Conservation (phyloP, 78 protist genomes). For the Dictyostelium purpureum region DNA sequence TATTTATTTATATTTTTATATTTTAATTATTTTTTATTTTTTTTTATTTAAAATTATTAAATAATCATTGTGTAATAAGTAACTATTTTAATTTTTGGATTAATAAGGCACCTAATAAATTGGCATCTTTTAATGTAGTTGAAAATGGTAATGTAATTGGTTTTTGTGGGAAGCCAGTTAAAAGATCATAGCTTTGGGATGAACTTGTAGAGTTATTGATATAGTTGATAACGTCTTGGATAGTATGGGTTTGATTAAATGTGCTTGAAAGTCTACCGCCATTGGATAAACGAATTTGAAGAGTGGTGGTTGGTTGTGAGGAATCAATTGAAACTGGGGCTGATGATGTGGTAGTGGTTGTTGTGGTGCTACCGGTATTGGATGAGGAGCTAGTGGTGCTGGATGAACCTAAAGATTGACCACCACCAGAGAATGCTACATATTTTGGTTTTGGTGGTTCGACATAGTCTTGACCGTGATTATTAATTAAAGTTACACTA, state of each 20-base stretch:
- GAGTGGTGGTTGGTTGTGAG: constrained; percentile 35
- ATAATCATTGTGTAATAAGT: background rate
- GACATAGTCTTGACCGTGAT: constrained; percentile 20
- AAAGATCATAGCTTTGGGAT: constrained; percentile 15
- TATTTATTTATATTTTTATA: background rate
- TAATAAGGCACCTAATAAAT: constrained; percentile 27
- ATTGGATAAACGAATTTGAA: constrained; percentile 76
- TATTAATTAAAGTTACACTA: constrained; percentile 5
- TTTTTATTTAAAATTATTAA: background rate
- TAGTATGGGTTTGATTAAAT: constrained; percentile 54
- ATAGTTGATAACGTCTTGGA: constrained; percentile 29
- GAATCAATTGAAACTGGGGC: constrained; percentile 14
- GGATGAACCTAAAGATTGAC: constrained; percentile 53
- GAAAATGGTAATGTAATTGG: constrained; percentile 21
- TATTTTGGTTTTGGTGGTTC: constrained; percentile 75
- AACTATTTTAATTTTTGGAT: constrained; percentile 48
- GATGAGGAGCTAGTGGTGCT: background rate
- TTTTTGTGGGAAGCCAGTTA: constrained; percentile 67
- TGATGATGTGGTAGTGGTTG: background rate
- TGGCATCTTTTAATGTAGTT: constrained; percentile 47
- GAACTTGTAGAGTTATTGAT: constrained; percentile 17
- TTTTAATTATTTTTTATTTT: background rate
- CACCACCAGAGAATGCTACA: constrained; percentile 69
- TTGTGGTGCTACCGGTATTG: background rate
- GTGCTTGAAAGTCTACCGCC: constrained; percentile 43